These are phyloP conservation scores for Botrytis elliptica DNA, from an alignment of 2,329 filamentous ascomycete genomes.

Conservation along the genomic window DNA sequence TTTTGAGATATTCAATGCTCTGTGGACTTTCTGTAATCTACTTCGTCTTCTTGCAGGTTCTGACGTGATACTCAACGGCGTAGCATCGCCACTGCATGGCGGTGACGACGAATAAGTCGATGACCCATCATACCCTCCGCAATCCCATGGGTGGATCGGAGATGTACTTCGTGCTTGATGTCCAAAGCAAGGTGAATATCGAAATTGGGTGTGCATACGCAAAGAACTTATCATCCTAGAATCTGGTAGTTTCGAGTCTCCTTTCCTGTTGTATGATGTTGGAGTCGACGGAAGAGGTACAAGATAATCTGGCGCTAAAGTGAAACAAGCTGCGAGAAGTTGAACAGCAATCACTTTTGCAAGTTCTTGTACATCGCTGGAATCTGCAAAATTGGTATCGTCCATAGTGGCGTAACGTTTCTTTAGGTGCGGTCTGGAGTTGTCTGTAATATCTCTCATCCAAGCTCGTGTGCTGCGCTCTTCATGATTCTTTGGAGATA, in stretches of 20 bases:
- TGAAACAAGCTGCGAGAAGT: conserved; percentile 38
- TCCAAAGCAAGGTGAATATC: conserved; percentile 38
- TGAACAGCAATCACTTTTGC: conserved; percentile 38
- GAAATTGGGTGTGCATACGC: conserved; percentile 38
- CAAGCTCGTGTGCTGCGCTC: conserved; percentile 24
- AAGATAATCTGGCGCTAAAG: conserved; percentile 33
- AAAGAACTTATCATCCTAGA: conserved; percentile 38
- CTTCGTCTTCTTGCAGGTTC: conserved; percentile 8
- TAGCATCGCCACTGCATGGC: conserved; percentile 11
- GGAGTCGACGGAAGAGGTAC: conserved; percentile 11
- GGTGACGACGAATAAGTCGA: conserved; percentile 22
- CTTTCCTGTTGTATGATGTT: conserved; percentile 19
- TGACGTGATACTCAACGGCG: conserved; percentile 21
- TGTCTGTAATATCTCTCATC: conserved; percentile 12
- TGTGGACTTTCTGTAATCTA: conserved; percentile 19
- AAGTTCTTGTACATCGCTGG: conserved; percentile 30
- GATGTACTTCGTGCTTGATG: conserved; percentile 37
- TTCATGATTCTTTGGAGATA: conserved; percentile 16
- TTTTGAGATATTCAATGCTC: conserved; percentile 25
- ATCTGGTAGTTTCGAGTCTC: conserved; percentile 25
- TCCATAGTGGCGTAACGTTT: conserved; percentile 29
- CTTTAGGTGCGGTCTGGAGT: conserved; percentile 21
- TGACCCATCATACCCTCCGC: conserved; percentile 27
- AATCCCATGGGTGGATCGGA: conserved; percentile 32
- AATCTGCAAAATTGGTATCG: conserved; percentile 30